phyloP scores from a whole-genome alignment of 441 rosid genomes.

The Adansonia grandidieri region DNA sequence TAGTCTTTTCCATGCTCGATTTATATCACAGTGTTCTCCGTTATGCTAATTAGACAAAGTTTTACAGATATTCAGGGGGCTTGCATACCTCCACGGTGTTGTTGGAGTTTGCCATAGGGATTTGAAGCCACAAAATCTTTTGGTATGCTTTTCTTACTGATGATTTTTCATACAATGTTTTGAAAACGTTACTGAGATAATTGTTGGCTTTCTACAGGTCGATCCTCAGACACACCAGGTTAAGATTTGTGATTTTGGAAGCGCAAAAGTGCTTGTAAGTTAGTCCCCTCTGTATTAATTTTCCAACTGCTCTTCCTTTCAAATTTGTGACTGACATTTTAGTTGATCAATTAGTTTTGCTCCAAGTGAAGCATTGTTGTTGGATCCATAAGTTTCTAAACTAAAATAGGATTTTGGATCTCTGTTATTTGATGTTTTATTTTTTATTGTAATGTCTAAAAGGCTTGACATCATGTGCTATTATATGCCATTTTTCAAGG shows the following conservation, averaged over 20 bases:
- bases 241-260: conserved; percentile 98
- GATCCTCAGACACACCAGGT: conserved; percentile 98
- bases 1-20: conserved; percentile 3
- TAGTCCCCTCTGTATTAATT: not conserved
- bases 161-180: not conserved
- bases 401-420: not conserved
- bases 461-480: not conserved
- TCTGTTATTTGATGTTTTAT: not conserved
- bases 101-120: conserved; percentile 97
- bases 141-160: conserved; percentile 53
- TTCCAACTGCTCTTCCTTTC: not conserved
- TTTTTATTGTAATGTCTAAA: not conserved
- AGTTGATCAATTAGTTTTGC: not conserved
- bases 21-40: not conserved
- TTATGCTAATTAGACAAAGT: conserved; percentile 26
- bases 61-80: conserved; percentile 86
- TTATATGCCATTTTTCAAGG: not conserved
- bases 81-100: conserved; percentile 87
- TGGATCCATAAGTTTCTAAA: not conserved
- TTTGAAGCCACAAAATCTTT: conserved; percentile 94
- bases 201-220: conserved; percentile 56
- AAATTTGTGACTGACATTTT: not conserved
- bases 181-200: conserved; percentile 21
- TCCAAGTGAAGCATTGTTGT: not conserved
- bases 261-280: conserved; percentile 96